Percentiles rank a stretch among this genome's conserved stretches.
These are phyloP conservation scores for Aschersonia sp. DNA, from an alignment of 2,329 filamentous ascomycete genomes.

Conservation along the genomic window DNA sequence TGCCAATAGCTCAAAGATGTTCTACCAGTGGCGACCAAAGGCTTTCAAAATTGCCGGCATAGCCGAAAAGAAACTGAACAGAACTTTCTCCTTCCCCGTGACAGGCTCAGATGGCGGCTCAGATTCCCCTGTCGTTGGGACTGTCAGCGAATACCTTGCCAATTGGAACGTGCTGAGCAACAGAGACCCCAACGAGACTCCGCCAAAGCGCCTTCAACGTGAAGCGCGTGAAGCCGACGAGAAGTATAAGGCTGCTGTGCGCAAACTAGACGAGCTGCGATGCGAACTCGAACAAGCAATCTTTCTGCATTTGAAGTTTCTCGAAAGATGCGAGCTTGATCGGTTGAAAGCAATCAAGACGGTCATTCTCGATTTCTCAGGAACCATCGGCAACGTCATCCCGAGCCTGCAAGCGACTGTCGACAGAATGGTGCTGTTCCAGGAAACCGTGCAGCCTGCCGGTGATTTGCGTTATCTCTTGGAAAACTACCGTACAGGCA, in stretches of 20 bases:
- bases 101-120: constrained; percentile 32
- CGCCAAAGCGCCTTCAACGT: constrained; percentile 68
- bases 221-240: constrained; percentile 87
- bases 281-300: constrained; percentile 96
- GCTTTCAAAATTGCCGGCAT: constrained; percentile 78
- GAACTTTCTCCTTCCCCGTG: constrained; percentile 59
- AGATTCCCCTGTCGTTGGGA: constrained; percentile 69
- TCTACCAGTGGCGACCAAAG: constrained; percentile 92
- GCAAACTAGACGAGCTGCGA: constrained; percentile 75
- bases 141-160: constrained; percentile 76
- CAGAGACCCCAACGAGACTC: constrained; percentile 84
- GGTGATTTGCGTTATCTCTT: constrained; percentile 86
- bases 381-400: constrained; percentile 94
- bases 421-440: constrained; percentile 97
- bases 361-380: constrained; percentile 93
- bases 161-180: constrained; percentile 82
- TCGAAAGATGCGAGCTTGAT: constrained; percentile 94
- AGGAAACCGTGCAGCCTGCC: constrained; percentile 91
- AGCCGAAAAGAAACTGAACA: constrained; percentile 73
- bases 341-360: constrained; percentile 96
- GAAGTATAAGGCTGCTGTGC: constrained; percentile 76
- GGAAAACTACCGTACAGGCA: constrained; percentile 92
- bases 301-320: constrained; percentile 80
- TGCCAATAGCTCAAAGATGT: constrained; percentile 93
- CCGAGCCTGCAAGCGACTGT: constrained; percentile 90